Evolutionary conservation across 805 yeast species (phyloP).

Genomic region (Candida suzukii): DNA sequence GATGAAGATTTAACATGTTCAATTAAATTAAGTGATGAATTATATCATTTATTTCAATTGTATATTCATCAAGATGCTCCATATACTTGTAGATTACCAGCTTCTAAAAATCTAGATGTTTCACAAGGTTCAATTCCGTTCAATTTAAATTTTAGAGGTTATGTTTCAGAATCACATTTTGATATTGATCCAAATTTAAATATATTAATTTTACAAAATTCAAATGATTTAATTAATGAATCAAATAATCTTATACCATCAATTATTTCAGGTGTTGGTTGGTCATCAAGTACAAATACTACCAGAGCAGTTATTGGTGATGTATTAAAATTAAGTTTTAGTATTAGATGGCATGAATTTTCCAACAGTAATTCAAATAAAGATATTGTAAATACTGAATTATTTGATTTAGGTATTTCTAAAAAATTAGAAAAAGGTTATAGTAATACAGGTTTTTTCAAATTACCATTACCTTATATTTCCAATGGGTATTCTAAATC

Average conservation of each 20-base stretch:
- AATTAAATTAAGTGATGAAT: slow-evolving; percentile 51
- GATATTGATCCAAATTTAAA: slow-evolving; percentile 58
- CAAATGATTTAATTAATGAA: slow-evolving; percentile 7
- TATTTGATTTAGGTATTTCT: not conserved
- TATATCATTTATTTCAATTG: slow-evolving; percentile 66
- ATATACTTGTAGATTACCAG: slow-evolving; percentile 57
- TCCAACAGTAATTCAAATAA: not conserved
- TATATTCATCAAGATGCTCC: slow-evolving; percentile 77
- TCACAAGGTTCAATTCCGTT: slow-evolving; percentile 50
- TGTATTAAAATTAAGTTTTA: slow-evolving; percentile 45
- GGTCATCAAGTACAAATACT: slow-evolving; percentile 54
- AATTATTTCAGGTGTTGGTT: slow-evolving; percentile 49
- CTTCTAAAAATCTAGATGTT: slow-evolving; percentile 34
- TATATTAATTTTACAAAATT: slow-evolving; percentile 31
- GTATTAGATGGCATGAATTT: slow-evolving; percentile 45
- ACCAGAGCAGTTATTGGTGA: slow-evolving; percentile 64
- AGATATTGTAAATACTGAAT: slow-evolving; percentile 2
- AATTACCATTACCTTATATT: slow-evolving; percentile 3
- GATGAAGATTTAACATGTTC: slow-evolving; percentile 55
- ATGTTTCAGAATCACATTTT: slow-evolving; percentile 57
- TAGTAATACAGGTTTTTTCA: slow-evolving; percentile 5
- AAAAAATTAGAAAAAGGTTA: not conserved
- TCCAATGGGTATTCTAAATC: not conserved
- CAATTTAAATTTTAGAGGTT: slow-evolving; percentile 59
- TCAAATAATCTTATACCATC: not conserved